phyloP scores from a whole-genome alignment of 306 rosid species.

The Vigna radiata region DNA sequence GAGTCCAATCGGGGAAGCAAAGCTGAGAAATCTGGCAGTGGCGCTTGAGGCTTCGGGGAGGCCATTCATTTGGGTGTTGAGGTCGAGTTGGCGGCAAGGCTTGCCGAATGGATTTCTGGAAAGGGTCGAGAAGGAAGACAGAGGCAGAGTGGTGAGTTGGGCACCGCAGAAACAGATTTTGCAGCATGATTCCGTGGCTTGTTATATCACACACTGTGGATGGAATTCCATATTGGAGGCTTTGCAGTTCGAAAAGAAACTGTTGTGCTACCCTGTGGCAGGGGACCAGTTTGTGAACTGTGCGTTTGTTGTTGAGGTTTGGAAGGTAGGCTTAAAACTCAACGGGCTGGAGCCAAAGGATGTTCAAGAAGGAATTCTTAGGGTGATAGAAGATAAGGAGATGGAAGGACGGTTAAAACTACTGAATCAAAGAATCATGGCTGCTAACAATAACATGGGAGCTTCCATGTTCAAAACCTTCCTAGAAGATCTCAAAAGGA shows the following conservation, averaged over 20 bases:
- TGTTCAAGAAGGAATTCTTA: conserved; percentile 67
- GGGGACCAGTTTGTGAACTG: conserved; percentile 90
- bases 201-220: conserved; percentile 90
- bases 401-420: conserved; percentile 52
- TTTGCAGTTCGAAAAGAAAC: conserved; percentile 60
- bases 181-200: conserved; percentile 63
- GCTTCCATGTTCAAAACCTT: conserved; percentile 52
- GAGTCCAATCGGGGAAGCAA: conserved; percentile 70
- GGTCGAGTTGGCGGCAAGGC: conserved; percentile 61
- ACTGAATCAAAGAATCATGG: conserved; percentile 57
- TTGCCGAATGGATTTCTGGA: conserved; percentile 65
- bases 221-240: conserved; percentile 97
- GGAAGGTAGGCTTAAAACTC: conserved; percentile 75
- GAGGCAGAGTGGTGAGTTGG: conserved; percentile 81
- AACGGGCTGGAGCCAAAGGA: conserved; percentile 63
- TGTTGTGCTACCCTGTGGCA: conserved; percentile 79
- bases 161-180: conserved; percentile 80
- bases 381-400: conserved; percentile 62
- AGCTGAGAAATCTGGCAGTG: conserved; percentile 60
- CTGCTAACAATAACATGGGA: conserved; percentile 30
- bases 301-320: conserved; percentile 62
- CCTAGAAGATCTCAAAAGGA: conserved; percentile 42
- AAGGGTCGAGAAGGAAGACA: conserved; percentile 54
- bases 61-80: conserved; percentile 85
- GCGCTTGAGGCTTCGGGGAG: conserved; percentile 64